Conservation (phyloP, 257 asterid genomes). For the Solanum virginianum region DNA sequence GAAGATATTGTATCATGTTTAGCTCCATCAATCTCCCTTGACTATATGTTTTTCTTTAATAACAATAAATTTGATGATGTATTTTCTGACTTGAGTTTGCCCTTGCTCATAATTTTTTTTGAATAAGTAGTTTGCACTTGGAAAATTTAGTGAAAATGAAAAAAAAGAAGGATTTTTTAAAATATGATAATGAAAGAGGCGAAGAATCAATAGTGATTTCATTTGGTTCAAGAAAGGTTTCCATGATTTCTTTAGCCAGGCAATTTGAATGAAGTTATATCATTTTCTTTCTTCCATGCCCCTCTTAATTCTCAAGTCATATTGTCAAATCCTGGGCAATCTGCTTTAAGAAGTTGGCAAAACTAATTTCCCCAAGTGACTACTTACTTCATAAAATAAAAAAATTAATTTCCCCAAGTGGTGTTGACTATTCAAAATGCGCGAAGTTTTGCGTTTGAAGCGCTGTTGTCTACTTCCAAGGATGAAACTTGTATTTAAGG, state of each 20-base stretch:
- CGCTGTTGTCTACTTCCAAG: not conserved
- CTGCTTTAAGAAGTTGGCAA: not conserved
- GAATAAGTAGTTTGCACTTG: not conserved
- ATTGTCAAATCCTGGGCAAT: not conserved
- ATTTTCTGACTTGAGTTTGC: not conserved
- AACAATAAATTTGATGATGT: not conserved
- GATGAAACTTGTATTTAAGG: not conserved
- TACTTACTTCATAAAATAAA: too few species aligned
- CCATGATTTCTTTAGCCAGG: not conserved
- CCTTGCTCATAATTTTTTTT: not conserved
- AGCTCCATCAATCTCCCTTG: not conserved
- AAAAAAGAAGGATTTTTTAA: not conserved
- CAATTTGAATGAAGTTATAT: not conserved
- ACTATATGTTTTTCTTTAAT: not conserved
- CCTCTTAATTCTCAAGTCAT: not conserved
- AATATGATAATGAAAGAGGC: not conserved
- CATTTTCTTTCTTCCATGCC: not conserved
- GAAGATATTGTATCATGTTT: not conserved
- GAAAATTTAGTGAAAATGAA: not conserved
- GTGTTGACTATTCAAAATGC: not conserved
- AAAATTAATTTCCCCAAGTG: not conserved
- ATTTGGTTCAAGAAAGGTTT: not conserved
- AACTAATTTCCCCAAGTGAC: not conserved
- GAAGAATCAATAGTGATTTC: not conserved
- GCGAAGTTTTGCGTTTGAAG: not conserved